phyloP scores from a whole-genome alignment of 495 filamentous ascomycete species.

The Podospora conica region DNA sequence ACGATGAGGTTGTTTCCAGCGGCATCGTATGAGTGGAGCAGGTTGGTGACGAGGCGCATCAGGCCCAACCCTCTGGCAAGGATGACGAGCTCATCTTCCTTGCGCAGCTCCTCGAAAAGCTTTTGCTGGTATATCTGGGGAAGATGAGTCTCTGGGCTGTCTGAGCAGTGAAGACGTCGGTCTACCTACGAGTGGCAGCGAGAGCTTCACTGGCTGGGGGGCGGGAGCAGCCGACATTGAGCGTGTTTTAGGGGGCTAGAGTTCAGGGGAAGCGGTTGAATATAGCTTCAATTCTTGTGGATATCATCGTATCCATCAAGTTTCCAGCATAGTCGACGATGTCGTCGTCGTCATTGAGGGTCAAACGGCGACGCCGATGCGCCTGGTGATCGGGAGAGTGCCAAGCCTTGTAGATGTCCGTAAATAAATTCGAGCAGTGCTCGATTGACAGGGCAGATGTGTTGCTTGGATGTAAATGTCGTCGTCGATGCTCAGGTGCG shows the following conservation, averaged over 20 bases:
- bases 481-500: neutral
- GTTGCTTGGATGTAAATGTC: neutral
- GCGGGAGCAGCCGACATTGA: constrained; percentile 21
- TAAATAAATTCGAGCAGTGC: neutral
- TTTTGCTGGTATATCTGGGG: constrained; percentile 75
- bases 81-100: constrained; percentile 88
- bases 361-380: neutral
- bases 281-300: neutral
- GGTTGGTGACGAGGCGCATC: constrained; percentile 81
- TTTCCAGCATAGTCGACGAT: neutral
- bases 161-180: neutral
- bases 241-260: neutral
- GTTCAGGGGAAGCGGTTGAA: too few species aligned
- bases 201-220: constrained; percentile 74
- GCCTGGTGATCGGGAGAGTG: neutral
- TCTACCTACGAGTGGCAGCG: constrained; percentile 70
- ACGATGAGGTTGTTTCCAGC: constrained; percentile 89
- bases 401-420: neutral
- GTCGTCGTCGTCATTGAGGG: neutral
- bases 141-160: neutral
- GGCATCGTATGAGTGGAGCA: constrained; percentile 94
- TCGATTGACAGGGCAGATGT: neutral
- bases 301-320: neutral
- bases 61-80: constrained; percentile 89
- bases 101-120: constrained; percentile 81